Base-by-base conservation (phyloP, 257 asterid species). In the Salvia miltiorrhiza region DNA sequence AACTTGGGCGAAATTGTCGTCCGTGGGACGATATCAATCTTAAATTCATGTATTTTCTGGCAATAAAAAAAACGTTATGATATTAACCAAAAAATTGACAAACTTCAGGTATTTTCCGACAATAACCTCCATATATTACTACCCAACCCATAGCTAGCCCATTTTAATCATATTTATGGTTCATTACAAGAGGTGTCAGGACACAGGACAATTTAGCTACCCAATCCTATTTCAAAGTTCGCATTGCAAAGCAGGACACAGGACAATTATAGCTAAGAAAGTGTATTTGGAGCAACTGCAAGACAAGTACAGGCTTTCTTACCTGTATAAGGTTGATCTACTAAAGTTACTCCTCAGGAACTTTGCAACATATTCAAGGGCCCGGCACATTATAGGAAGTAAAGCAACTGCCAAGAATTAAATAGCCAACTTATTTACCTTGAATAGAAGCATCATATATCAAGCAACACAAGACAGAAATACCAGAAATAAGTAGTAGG, bases 241-340 rank as follows among this genome's bases (percentile, higher is more conserved):
- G 33, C 53, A 45, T 45, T 13, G 21, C 47, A 40, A 16, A 32
- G 40, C 56, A 44, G 1, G 20, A 35, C 30, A 72, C 21, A 4
- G 6, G 23, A 47, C 49, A 39, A 19, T 55, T 44, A 21, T 33
- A 54, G 63, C 58, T 57, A 71, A 45, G 16, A 21, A 67, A 39
- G 32, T 14, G 56, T 65, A 50, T 58, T 60, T 8, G 55, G 58
- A 63, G 71, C 24, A 64, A 55, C 59, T 66, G 26, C 23, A 17
- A 50, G 55, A 20, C 20, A 70, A 67, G 54, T 39, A 52, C 68
- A 65, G 45, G 56, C 44, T 64, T 55, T 66, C 74, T 54, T 69
- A 89, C 98, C 87, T 89, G 87, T 87, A 89, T 83, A 92, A 78
- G 70, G 90, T 78, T 59, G 96, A 87, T 66, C 86, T 78, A 74